Percentiles rank a stretch among this genome's conserved stretches.
phyloP scores from a whole-genome alignment of 169 alveolate species.

The Plasmodium berghei region DNA sequence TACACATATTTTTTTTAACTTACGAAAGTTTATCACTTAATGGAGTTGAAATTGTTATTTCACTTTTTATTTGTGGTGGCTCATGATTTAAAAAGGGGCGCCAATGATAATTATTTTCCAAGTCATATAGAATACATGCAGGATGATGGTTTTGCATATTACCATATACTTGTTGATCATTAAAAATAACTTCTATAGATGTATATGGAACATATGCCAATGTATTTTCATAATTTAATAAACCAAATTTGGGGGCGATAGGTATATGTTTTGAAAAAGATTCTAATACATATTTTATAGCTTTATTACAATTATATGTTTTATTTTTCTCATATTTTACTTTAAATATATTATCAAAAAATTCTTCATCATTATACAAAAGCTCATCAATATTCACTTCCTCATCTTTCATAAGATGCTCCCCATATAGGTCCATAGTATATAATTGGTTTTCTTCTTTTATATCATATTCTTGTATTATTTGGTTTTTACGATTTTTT shows the following conservation, averaged over 20 bases:
- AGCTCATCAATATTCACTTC: conserved; percentile 59
- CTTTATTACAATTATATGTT: conserved; percentile 57
- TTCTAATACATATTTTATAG: conserved; percentile 76
- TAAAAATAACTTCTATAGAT: conserved; percentile 88
- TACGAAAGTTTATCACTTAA: conserved; percentile 65
- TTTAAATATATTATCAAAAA: conserved; percentile 61
- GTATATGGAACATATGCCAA: conserved; percentile 87
- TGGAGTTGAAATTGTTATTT: conserved; percentile 75
- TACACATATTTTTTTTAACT: not conserved
- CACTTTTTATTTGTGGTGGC: conserved; percentile 54
- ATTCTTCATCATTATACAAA: conserved; percentile 65
- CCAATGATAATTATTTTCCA: conserved; percentile 86
- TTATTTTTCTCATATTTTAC: conserved; percentile 76
- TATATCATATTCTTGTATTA: conserved; percentile 54
- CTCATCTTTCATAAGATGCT: conserved; percentile 60
- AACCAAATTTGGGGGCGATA: conserved; percentile 78
- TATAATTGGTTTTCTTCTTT: conserved; percentile 71
- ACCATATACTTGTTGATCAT: conserved; percentile 90
- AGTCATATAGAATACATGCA: conserved; percentile 88
- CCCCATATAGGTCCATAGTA: conserved; percentile 69
- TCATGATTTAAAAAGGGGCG: conserved; percentile 84
- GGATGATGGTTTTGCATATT: conserved; percentile 91
- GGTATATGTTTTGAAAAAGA: conserved; percentile 80
- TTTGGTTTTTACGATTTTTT: conserved; percentile 44
- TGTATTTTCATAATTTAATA: conserved; percentile 81